A percentile compares a stretch with the other conserved stretches of the same genome.
These are phyloP conservation scores for Nicotiana sylvestris DNA, from an alignment of 257 asterid genomes.

Conservation along the genomic window DNA sequence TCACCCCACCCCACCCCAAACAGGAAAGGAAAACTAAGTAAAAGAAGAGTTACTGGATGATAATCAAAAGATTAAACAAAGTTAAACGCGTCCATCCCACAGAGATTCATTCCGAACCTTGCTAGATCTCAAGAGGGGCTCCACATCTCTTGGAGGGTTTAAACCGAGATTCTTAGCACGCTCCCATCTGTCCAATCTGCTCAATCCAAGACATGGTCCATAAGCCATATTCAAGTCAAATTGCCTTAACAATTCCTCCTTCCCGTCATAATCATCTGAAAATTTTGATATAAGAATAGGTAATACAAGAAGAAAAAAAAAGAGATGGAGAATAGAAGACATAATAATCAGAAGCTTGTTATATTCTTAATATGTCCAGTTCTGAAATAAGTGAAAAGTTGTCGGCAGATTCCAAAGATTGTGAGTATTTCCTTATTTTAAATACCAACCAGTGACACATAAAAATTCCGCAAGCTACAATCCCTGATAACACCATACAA, in stretches of 20 bases:
- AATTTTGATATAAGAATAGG: neutral
- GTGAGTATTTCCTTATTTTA: neutral
- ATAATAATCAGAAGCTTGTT: neutral
- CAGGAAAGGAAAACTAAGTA: neutral
- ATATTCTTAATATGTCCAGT: neutral
- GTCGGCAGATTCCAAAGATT: neutral
- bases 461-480: neutral
- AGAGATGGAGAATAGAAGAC: neutral
- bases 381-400: neutral
- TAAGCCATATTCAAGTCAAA: slow-evolving; percentile 25
- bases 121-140: neutral
- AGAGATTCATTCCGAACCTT: neutral
- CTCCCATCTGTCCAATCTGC: slow-evolving; percentile 27
- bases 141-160: slow-evolving; percentile 23
- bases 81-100: slow-evolving; percentile 14
- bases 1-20: neutral
- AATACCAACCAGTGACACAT: neutral
- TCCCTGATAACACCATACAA: neutral
- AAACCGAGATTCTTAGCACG: slow-evolving; percentile 20
- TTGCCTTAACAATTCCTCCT: slow-evolving; percentile 20
- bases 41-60: neutral
- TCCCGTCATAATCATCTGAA: slow-evolving; percentile 18
- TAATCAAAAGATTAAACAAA: neutral
- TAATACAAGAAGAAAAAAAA: neutral
- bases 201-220: slow-evolving; percentile 29